Conservation (phyloP, 2,329 filamentous ascomycete genomes). For the Colletotrichum somersetense region DNA sequence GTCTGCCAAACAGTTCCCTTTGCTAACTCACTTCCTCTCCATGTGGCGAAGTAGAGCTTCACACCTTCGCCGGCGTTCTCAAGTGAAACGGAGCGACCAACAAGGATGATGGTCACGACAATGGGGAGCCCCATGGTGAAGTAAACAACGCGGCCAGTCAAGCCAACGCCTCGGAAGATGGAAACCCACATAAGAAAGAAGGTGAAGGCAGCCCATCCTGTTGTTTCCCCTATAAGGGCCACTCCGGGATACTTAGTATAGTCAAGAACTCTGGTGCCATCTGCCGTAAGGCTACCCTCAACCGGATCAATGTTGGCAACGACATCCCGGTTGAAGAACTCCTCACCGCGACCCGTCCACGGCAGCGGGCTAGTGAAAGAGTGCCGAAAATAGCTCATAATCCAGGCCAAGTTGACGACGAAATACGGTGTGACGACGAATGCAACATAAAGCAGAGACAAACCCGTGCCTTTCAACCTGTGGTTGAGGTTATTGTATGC, state of each 20-base stretch:
- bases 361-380: constrained; percentile 68
- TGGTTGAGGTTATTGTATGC: constrained; percentile 66
- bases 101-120: constrained; percentile 66
- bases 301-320: constrained; percentile 61
- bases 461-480: constrained; percentile 65
- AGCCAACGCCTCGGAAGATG: constrained; percentile 69
- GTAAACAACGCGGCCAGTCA: constrained; percentile 71
- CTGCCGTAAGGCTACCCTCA: constrained; percentile 53
- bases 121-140: constrained; percentile 73
- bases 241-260: constrained; percentile 63
- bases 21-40: constrained; percentile 63
- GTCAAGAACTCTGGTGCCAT: constrained; percentile 45
- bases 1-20: constrained; percentile 69
- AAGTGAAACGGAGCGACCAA: constrained; percentile 66
- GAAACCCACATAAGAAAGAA: constrained; percentile 72
- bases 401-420: constrained; percentile 68
- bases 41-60: constrained; percentile 59
- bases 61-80: constrained; percentile 66
- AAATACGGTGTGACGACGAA: constrained; percentile 70
- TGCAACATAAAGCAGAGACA: constrained; percentile 65
- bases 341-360: constrained; percentile 63
- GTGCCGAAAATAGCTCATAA: constrained; percentile 69
- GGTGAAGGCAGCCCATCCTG: constrained; percentile 68
- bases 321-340: constrained; percentile 65
- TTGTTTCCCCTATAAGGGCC: constrained; percentile 66